These are phyloP conservation scores for Syzygium grande DNA, from an alignment of 345 rosid genomes.

Conservation along the genomic window DNA sequence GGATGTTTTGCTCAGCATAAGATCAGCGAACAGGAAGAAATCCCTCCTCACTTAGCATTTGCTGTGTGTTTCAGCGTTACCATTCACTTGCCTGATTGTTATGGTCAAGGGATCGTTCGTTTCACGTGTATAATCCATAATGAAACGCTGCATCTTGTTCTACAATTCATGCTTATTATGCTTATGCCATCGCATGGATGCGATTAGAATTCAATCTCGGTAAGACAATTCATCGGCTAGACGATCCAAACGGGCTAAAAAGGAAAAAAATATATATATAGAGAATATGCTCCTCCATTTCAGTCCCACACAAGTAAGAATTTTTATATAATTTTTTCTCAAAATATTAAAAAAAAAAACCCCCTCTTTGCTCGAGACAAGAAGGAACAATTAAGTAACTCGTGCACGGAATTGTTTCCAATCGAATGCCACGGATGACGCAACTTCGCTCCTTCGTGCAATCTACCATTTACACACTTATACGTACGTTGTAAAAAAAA, in stretches of 20 bases:
- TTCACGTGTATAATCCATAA: background rate
- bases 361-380: background rate
- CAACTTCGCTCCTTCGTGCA: background rate
- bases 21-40: conserved; percentile 27
- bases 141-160: background rate
- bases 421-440: background rate
- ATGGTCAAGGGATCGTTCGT: background rate
- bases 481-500: background rate
- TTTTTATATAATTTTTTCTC: background rate
- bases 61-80: background rate
- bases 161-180: background rate
- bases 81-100: background rate
- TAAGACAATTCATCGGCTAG: background rate
- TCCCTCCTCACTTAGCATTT: background rate
- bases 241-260: background rate
- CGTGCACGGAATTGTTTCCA: background rate
- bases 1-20: conserved; percentile 49
- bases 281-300: background rate
- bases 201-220: background rate
- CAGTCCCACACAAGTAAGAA: background rate
- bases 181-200: background rate
- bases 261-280: background rate
- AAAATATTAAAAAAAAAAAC: no score
- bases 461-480: background rate
- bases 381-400: background rate